A percentile compares a stretch with the other conserved stretches of the same genome.
These are phyloP conservation scores for Penicillium sp. DNA, from an alignment of 2,329 filamentous ascomycete species.

Conservation along the genomic window DNA sequence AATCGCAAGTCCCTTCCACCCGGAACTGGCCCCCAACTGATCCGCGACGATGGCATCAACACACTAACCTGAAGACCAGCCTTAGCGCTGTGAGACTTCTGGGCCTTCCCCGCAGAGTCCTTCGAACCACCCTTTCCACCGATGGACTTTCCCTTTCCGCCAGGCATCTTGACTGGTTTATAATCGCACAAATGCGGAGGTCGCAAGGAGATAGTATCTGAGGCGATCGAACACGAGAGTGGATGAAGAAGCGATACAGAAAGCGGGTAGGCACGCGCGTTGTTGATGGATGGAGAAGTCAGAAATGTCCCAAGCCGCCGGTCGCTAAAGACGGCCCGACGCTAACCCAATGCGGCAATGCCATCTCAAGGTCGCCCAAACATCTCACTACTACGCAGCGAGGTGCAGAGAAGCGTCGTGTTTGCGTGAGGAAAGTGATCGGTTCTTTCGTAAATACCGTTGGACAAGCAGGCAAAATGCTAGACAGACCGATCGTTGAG, in stretches of 20 bases:
- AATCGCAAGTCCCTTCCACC: slow-evolving; percentile 10
- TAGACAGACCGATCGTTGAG: background rate
- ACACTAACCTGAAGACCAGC: slow-evolving; percentile 87
- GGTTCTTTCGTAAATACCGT: no score
- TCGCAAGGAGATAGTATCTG: slow-evolving; percentile 31
- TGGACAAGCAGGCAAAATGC: background rate
- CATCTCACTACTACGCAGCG: background rate
- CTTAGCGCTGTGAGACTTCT: slow-evolving; percentile 91
- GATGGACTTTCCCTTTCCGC: slow-evolving; percentile 91
- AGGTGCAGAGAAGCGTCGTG: no score
- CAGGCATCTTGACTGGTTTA: slow-evolving; percentile 63
- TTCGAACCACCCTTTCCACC: slow-evolving; percentile 92
- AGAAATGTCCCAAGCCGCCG: slow-evolving; percentile 44
- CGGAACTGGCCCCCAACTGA: background rate
- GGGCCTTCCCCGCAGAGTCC: slow-evolving; percentile 80
- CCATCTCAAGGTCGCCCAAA: slow-evolving; percentile 10
- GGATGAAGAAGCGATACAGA: slow-evolving; percentile 35
- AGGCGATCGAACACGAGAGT: slow-evolving; percentile 29
- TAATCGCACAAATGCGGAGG: slow-evolving; percentile 30
- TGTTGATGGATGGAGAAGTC: slow-evolving; percentile 50
- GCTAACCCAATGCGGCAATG: slow-evolving; percentile 43
- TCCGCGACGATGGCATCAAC: background rate
- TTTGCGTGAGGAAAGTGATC: background rate
- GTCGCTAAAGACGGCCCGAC: slow-evolving; percentile 42
- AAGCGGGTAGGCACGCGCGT: slow-evolving; percentile 38